Conservation (phyloP, 139 green algal species). For the Chlorella sp. region DNA sequence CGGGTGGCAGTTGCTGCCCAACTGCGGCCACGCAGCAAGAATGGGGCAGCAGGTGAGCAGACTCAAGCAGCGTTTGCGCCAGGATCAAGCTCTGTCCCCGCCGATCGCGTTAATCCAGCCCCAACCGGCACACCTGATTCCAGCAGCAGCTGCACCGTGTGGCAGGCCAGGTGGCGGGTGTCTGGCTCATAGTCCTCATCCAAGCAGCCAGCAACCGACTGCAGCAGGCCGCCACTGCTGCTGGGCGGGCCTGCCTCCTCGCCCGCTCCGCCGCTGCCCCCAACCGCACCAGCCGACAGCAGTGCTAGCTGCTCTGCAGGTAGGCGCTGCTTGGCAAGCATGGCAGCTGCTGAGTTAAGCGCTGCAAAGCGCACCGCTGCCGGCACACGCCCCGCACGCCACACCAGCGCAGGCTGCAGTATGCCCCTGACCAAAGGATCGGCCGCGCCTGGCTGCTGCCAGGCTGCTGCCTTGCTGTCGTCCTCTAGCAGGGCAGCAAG, state of each 20-base stretch:
- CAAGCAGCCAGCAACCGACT: conserved; percentile 44
- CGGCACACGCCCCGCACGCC: conserved; percentile 77
- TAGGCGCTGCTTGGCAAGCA: conserved; percentile 52
- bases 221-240: neutral
- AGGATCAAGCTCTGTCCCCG: too few relatives aligned
- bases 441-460: conserved; percentile 12
- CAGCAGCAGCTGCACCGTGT: conserved; percentile 31
- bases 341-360: conserved; percentile 66
- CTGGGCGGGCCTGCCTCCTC: neutral
- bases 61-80: too few relatives aligned
- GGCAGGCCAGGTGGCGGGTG: conserved; percentile 67
- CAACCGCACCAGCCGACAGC: neutral
- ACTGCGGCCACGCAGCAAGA: conserved; percentile 44
- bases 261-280: neutral
- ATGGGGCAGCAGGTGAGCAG: too few relatives aligned
- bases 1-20: conserved; percentile 54
- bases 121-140: conserved; percentile 24
- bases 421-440: conserved; percentile 51
- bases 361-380: conserved; percentile 77
- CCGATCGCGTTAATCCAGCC: too few relatives aligned
- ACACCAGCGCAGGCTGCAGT: conserved; percentile 79
- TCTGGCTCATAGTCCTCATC: conserved; percentile 90
- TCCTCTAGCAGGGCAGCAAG: conserved; percentile 75
- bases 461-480: conserved; percentile 30
- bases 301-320: conserved; percentile 22